Evolutionary conservation across 2,329 filamentous ascomycete genomes (phyloP).

Genomic region (Phaeosphaeria sp.): DNA sequence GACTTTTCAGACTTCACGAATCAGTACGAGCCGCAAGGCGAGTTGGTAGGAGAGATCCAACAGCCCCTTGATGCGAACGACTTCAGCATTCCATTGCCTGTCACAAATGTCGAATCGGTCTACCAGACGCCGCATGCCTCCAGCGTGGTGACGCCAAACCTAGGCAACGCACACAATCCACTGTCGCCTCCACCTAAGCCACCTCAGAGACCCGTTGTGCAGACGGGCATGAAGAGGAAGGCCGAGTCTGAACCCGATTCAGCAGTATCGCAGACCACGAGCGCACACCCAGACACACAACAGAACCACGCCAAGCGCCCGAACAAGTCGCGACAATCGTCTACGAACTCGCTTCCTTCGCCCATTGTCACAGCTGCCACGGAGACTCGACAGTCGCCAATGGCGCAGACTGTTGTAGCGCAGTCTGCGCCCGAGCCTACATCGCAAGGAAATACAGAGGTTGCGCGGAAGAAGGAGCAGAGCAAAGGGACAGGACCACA

Average conservation of each 20-base stretch:
- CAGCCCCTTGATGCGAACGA: slow-evolving; percentile 41
- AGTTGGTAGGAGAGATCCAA: slow-evolving; percentile 49
- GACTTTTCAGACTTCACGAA: slow-evolving; percentile 42
- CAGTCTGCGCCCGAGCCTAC: slow-evolving; percentile 20
- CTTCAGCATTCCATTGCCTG: slow-evolving; percentile 48
- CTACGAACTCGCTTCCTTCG: slow-evolving; percentile 35
- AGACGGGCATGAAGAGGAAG: slow-evolving; percentile 48
- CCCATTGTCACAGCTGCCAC: slow-evolving; percentile 23
- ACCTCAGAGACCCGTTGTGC: slow-evolving; percentile 25
- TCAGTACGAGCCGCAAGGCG: slow-evolving; percentile 55
- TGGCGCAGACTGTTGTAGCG: slow-evolving; percentile 22
- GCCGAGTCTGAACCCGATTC: slow-evolving; percentile 40
- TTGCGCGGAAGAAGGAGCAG: slow-evolving; percentile 30
- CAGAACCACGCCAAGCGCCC: slow-evolving; percentile 38
- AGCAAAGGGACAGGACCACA: slow-evolving; percentile 43
- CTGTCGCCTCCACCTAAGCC: slow-evolving; percentile 36
- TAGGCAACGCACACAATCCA: slow-evolving; percentile 25
- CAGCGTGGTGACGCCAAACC: slow-evolving; percentile 15
- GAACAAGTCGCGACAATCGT: slow-evolving; percentile 42
- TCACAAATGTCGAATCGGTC: slow-evolving; percentile 18
- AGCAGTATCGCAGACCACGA: slow-evolving; percentile 31
- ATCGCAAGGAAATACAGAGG: slow-evolving; percentile 22
- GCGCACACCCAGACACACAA: slow-evolving; percentile 13
- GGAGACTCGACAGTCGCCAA: slow-evolving; percentile 28
- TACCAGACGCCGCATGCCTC: slow-evolving; percentile 29